phyloP scores from a whole-genome alignment of 371 early-diverging fungal species.

The Rhizopus arrhizus region DNA sequence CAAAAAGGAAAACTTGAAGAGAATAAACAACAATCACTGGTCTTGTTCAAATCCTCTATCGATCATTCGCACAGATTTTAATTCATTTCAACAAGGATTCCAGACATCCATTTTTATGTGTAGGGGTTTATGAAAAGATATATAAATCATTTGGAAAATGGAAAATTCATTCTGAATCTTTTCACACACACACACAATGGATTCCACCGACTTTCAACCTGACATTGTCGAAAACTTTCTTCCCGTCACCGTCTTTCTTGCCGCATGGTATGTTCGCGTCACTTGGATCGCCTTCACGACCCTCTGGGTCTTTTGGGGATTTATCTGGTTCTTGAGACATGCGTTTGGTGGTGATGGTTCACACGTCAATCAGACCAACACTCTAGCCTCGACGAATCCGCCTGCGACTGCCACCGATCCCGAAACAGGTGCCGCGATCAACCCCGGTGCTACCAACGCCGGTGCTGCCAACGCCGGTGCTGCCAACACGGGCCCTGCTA shows the following conservation, averaged over 20 bases:
- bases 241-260: constrained; percentile 25
- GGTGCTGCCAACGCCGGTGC: too few species aligned
- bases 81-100: too few species aligned
- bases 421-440: constrained; percentile 8
- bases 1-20: too few species aligned
- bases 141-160: too few species aligned
- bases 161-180: too few species aligned
- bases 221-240: constrained; percentile 2
- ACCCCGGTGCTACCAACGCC: too few species aligned
- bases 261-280: constrained; percentile 30
- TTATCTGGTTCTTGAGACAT: constrained; percentile 42
- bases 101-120: not conserved
- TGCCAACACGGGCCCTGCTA: not conserved
- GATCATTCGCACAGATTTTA: too few species aligned
- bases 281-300: constrained; percentile 47
- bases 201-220: not conserved
- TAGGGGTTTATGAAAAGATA: not conserved
- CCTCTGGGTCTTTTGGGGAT: constrained; percentile 41
- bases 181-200: constrained; percentile 1
- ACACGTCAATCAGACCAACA: constrained; percentile 1
- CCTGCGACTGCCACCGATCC: constrained; percentile 18
- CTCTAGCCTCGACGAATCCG: not conserved
- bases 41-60: too few species aligned
- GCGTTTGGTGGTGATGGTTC: constrained; percentile 30
- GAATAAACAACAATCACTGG: too few species aligned